Conservation (phyloP, 371 early-diverging fungal species). For the Circinella umbellata region DNA sequence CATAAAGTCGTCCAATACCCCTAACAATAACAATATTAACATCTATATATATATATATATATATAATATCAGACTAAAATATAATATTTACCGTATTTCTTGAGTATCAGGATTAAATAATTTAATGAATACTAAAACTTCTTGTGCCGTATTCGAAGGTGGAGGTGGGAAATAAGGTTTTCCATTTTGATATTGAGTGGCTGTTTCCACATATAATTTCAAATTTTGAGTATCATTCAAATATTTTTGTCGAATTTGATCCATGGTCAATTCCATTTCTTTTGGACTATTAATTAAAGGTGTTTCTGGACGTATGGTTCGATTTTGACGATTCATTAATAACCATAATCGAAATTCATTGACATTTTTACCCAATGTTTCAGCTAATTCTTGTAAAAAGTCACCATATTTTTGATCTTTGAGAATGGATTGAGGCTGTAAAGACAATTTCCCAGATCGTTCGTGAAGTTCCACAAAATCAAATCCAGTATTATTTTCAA, state of each 20-base stretch:
- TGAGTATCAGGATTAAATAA: conserved; percentile 28
- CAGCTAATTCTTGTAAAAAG: conserved; percentile 31
- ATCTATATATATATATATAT: conserved; percentile 18
- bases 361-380: conserved; percentile 39
- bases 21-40: neutral
- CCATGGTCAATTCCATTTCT: conserved; percentile 24
- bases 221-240: conserved; percentile 16
- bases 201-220: conserved; percentile 28
- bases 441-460: conserved; percentile 21
- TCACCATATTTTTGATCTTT: conserved; percentile 43
- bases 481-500: conserved; percentile 76
- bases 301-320: conserved; percentile 85
- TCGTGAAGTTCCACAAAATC: conserved; percentile 67
- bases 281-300: conserved; percentile 13
- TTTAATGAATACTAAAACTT: conserved; percentile 31
- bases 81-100: conserved; percentile 22
- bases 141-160: conserved; percentile 6
- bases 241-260: conserved; percentile 25
- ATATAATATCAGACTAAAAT: neutral
- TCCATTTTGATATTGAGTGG: conserved; percentile 17
- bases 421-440: conserved; percentile 21
- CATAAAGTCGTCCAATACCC: conserved; percentile 46
- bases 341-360: conserved; percentile 84
- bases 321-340: conserved; percentile 88
- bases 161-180: conserved; percentile 24